Percentiles rank a stretch among this genome's conserved stretches.
Conservation (phyloP, 2,329 filamentous ascomycete genomes). For the Colletotrichum tamarilloi region DNA sequence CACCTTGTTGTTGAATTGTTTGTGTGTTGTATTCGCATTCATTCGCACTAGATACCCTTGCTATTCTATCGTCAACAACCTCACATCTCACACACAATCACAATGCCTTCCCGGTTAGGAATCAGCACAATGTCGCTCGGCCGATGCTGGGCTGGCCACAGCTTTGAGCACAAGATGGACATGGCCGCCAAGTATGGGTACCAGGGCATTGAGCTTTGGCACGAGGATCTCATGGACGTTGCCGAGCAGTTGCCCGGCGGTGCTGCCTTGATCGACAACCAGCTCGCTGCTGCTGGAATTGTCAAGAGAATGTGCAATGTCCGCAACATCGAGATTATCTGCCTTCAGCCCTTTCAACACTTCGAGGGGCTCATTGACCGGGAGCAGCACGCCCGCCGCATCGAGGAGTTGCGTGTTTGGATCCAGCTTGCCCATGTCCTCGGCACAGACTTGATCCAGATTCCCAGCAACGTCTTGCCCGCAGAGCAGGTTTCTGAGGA, state of each 20-base stretch:
- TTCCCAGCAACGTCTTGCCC: conserved; percentile 78
- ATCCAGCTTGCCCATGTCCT: conserved; percentile 73
- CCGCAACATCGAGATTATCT: conserved; percentile 69
- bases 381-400: conserved; percentile 62
- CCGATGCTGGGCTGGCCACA: conserved; percentile 75
- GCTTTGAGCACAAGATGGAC: conserved; percentile 73
- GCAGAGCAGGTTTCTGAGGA: conserved; percentile 56
- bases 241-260: conserved; percentile 58
- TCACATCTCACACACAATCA: conserved; percentile 47
- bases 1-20: not conserved
- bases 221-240: conserved; percentile 77
- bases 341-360: conserved; percentile 81
- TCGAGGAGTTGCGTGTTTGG: conserved; percentile 77
- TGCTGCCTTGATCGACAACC: conserved; percentile 50
- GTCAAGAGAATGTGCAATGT: conserved; percentile 68
- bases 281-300: conserved; percentile 67
- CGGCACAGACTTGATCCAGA: conserved; percentile 77
- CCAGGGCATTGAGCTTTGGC: conserved; percentile 79
- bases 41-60: conserved; percentile 4
- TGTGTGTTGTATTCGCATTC: not conserved
- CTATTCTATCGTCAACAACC: not conserved
- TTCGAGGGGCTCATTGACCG: conserved; percentile 80
- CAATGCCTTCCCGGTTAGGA: conserved; percentile 68
- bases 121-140: conserved; percentile 85
- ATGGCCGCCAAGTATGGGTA: conserved; percentile 74